Base-by-base conservation (phyloP, 805 yeast species). In the Dipodascus geniculatus region DNA sequence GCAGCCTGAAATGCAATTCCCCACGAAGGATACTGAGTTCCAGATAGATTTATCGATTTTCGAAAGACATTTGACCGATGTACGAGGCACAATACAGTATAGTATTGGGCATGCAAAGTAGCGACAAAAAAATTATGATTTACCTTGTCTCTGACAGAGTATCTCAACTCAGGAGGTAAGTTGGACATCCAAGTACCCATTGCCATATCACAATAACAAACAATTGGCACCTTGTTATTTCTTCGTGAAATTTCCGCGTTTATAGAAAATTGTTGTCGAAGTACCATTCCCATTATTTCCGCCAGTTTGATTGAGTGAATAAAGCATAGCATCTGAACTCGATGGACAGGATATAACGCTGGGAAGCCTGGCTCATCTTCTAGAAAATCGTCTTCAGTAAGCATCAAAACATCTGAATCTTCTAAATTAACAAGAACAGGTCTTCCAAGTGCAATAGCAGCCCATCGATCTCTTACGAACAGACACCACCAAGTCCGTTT, bases 401-500 rank as follows among this genome's bases (percentile, higher is more conserved):
- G 63, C 86, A 83, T 82, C n/a, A 82, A 80, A 22, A 83, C 87
- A 62, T 83, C 90, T 62, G 86, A 80, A 63, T 86, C 91, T 50
- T 80, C 83, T 56, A 84, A 71, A 60, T 81, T 82, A 50, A 87
- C 82, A 60, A 76, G 72, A 3, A 78, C 68, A 0, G 95, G 93
- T 54, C 89, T 73, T 16, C 93, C 90, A 67, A 81, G 81, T 0
- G 89, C 87, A 51, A 83, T 75, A 1, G 89, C 81, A 8, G 81
- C 79, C 44, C 78, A 72, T 22, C 87, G 70, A 66, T 86, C 95
- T 60, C 86, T 81, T 55, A 80, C 78, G 64, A 82, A 83, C 20
- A 87, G 68, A 57, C 80, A 73, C 95, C 95, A 86, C 87, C 89
- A 86, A 14, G 84, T 72, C 48, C 89, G 71, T 58, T 83, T 75